Evolutionary conservation across 2,329 filamentous ascomycete genomes (phyloP).

Genomic region (Alternaria sp.): DNA sequence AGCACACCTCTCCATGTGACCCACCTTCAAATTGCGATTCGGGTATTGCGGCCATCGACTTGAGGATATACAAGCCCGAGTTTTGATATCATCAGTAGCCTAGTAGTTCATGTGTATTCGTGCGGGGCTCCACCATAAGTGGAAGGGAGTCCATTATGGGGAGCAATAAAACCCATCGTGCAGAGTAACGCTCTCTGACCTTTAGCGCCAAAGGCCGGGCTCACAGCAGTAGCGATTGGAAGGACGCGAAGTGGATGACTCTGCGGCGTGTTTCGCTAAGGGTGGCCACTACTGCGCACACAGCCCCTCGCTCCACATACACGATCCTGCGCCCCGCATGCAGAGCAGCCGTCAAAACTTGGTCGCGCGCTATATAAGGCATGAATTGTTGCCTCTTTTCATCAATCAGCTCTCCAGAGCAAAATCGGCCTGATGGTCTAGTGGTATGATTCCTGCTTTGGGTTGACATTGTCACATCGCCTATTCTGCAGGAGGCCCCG

Average conservation of each 20-base stretch:
- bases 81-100: too few species aligned
- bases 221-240: not conserved
- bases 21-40: too few species aligned
- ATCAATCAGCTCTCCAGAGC: conserved; percentile 11
- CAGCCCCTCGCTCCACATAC: not conserved
- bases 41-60: too few species aligned
- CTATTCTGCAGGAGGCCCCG: conserved; percentile 42
- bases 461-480: conserved; percentile 6
- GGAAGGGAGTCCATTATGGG: not conserved
- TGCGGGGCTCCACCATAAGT: too few species aligned
- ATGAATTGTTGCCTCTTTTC: not conserved
- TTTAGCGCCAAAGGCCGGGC: not conserved
- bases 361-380: accelerated
- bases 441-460: conserved; percentile 43
- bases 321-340: not conserved
- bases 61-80: too few species aligned
- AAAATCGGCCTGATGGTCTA: conserved; percentile 26
- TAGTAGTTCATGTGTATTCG: too few species aligned
- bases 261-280: not conserved
- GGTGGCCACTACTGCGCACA: not conserved
- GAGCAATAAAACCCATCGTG: not conserved
- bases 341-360: not conserved
- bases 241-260: not conserved
- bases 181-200: not conserved
- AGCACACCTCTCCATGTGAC: too few species aligned